Base-by-base conservation (phyloP, 1,284 basidiomycete genomes). In the Ceraceosorus guamensis region DNA sequence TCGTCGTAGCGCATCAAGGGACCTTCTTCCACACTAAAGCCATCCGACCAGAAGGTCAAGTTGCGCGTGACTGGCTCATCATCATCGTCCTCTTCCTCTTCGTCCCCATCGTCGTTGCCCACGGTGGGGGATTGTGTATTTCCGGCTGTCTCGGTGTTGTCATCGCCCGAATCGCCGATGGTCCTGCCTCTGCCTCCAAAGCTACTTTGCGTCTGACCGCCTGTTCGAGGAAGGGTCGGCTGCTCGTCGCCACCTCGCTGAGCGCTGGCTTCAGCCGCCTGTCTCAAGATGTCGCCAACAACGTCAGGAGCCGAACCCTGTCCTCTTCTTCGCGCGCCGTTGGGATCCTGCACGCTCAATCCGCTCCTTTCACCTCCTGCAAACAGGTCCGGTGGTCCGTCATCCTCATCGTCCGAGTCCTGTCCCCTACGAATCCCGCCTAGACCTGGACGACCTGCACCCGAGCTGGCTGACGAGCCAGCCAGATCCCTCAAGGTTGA, bases 31-130 rank as follows among this genome's bases (percentile, higher is more conserved):
- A 98, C 84, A 47, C 86, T 87, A 78, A 97, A 97, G 0, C 93
- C 93, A 64, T 97, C 84, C 37, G 85, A 82, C 93, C 95, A 98
- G 78, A 98, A 91, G 0, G 88, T 93, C 39, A 97, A 80, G 55
- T 85, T 82, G 10, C 93, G 85, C 48, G 86, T 83, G 0, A 61
- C 62, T 31, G 63, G 63, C 46, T 82, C 81, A 30, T 84, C 83
- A 24, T 80, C 82, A 49, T 79, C 79, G 6, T 70, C 62, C 11
- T 77, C 76, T 0, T 78, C 77, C 0, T 77, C 77, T 2, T 72
- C 62, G 1, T 57, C 55, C 10, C 68, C 67, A 13, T 63, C 68
- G 33, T 14, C 57, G 57, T 55, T 52, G 43, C 10, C 18, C 24
- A 24, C 24, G 24, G 24, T 24, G 2, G 24, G 24, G 3, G 24